A percentile compares a stretch with the other conserved stretches of the same genome.
Conservation (phyloP, 208 protist genomes). For the Trypanosoma melophagium region DNA sequence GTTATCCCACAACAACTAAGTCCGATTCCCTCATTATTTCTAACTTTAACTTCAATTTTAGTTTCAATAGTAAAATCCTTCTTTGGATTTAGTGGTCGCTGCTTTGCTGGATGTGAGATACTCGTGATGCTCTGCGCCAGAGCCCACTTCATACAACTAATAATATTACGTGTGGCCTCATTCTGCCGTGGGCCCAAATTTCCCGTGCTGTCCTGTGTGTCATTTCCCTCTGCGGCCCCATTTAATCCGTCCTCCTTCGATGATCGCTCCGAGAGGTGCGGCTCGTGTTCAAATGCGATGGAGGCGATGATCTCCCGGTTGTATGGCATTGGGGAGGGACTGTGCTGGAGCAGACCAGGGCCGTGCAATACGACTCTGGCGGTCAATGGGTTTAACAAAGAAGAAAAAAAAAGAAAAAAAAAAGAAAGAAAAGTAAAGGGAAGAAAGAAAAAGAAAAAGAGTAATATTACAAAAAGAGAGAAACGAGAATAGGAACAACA, state of each 20-base stretch:
- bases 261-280: background rate
- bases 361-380: too few species aligned
- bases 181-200: constrained; percentile 17
- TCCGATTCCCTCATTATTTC: background rate
- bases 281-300: constrained; percentile 48
- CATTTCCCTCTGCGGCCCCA: background rate
- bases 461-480: background rate
- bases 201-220: background rate
- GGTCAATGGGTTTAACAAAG: too few species aligned
- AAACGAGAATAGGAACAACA: background rate
- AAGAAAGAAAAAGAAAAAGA: background rate
- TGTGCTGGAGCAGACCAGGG: background rate
- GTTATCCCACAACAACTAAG: constrained; percentile 35
- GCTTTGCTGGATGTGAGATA: constrained; percentile 82
- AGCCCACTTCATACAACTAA: constrained; percentile 80
- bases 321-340: constrained; percentile 34
- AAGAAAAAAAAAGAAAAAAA: background rate
- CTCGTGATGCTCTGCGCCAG: constrained; percentile 71
- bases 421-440: background rate
- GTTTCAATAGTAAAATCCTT: constrained; percentile 82
- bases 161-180: constrained; percentile 60
- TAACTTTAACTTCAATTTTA: constrained; percentile 45
- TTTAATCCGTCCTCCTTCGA: background rate
- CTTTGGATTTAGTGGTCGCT: constrained; percentile 73
- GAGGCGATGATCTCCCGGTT: constrained; percentile 77